Evolutionary conservation across 345 rosid species (phyloP).

Genomic region (Citrus glauca): DNA sequence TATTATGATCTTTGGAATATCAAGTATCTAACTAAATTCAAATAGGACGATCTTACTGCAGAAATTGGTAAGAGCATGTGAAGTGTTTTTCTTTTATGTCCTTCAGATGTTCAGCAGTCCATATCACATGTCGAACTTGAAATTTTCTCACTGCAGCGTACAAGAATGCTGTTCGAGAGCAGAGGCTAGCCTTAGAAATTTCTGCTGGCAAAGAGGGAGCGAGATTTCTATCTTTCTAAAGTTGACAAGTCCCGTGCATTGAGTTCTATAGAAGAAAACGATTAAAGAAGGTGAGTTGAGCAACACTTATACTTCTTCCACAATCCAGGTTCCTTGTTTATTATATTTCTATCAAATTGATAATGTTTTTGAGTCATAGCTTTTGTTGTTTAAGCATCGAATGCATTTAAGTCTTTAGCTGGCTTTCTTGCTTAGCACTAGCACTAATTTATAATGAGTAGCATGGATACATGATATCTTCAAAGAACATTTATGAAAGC

Average conservation of each 20-base stretch:
- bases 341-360: neutral
- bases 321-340: neutral
- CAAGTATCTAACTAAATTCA: constrained; percentile 88
- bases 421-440: neutral
- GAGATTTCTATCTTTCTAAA: constrained; percentile 76
- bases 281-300: constrained; percentile 85
- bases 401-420: neutral
- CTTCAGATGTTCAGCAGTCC: neutral
- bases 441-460: neutral
- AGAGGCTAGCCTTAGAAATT: constrained; percentile 76
- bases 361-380: neutral
- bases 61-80: constrained; percentile 58
- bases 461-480: neutral
- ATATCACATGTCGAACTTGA: constrained; percentile 13
- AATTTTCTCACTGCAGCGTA: constrained; percentile 51
- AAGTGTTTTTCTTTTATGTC: neutral
- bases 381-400: neutral
- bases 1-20: constrained; percentile 93
- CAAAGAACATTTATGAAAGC: neutral
- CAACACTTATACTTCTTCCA: neutral
- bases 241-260: constrained; percentile 70
- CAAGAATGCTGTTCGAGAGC: constrained; percentile 75
- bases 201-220: constrained; percentile 94
- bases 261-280: constrained; percentile 69
- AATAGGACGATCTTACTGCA: constrained; percentile 92